Evolutionary conservation across 2,329 filamentous ascomycete genomes (phyloP).

Genomic region (Ophiostoma fasciatum): DNA sequence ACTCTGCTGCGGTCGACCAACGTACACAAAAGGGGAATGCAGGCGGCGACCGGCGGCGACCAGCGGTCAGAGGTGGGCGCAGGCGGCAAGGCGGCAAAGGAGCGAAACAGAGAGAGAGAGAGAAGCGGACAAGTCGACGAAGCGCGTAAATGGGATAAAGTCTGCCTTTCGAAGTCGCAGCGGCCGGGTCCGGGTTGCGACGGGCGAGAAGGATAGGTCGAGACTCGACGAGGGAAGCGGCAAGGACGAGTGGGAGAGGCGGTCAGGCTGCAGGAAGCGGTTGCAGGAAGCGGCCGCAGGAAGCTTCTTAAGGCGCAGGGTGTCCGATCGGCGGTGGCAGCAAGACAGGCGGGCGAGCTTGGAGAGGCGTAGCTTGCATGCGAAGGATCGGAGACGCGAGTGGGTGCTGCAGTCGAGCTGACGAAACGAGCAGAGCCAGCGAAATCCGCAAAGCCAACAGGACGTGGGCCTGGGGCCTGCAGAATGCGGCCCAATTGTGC

Average conservation of each 20-base stretch:
- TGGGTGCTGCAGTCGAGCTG: not conserved
- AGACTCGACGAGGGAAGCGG: no score
- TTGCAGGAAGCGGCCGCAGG: no score
- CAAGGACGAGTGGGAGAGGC: not conserved
- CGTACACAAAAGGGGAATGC: not conserved
- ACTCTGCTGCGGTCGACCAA: no score
- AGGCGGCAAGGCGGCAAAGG: not conserved
- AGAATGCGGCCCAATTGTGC: no score
- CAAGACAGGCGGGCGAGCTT: not conserved
- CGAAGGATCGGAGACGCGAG: constrained; percentile 1
- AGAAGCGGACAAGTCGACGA: not conserved
- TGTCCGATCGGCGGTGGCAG: not conserved
- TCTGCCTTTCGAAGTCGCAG: no score
- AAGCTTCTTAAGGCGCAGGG: constrained; percentile 7
- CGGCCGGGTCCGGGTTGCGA: no score
- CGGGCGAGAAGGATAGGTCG: constrained; percentile 3
- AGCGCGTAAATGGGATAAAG: constrained; percentile 1
- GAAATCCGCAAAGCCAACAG: no score
- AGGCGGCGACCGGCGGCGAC: not conserved
- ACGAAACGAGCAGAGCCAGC: no score
- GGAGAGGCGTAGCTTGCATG: constrained; percentile 7
- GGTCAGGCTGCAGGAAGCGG: constrained; percentile 2
- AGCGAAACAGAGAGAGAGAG: not conserved
- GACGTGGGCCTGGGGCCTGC: no score
- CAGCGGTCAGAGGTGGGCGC: constrained; percentile 2